Conservation (phyloP, 768 basidiomycete genomes). For the Hericium coralloides region DNA sequence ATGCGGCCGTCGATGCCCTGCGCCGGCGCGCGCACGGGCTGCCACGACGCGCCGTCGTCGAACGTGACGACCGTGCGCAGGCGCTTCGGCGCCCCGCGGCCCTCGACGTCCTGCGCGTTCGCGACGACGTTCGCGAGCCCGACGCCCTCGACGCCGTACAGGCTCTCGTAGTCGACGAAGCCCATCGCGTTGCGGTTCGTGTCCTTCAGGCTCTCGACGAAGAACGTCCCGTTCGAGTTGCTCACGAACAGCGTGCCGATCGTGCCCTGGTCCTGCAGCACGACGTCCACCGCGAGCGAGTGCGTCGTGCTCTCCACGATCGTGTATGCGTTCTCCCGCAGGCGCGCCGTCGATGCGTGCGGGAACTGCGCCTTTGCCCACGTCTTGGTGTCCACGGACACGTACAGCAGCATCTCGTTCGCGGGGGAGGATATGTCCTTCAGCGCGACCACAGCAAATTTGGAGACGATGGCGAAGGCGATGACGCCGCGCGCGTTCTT, state of each 20-base stretch:
- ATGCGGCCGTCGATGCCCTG: constrained; percentile 55
- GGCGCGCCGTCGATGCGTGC: constrained; percentile 68
- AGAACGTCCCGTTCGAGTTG: constrained; percentile 94
- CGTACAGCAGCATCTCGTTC: constrained; percentile 80
- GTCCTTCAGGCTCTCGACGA: constrained; percentile 82
- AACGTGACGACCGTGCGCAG: constrained; percentile 80
- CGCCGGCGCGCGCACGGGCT: constrained; percentile 46
- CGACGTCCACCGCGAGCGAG: constrained; percentile 90
- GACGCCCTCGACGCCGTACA: constrained; percentile 83
- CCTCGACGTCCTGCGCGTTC: constrained; percentile 80
- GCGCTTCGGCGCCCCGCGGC: constrained; percentile 56
- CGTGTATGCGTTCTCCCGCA: constrained; percentile 91
- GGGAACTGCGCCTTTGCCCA: constrained; percentile 94
- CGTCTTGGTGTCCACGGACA: constrained; percentile 68
- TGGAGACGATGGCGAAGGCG: constrained; percentile 87
- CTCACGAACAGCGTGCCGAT: constrained; percentile 93
- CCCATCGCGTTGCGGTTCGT: constrained; percentile 87
- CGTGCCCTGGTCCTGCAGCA: constrained; percentile 51
- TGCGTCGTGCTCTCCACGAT: constrained; percentile 91
- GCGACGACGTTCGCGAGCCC: constrained; percentile 83
- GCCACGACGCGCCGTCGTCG: constrained; percentile 81
- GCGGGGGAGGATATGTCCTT: constrained; percentile 51
- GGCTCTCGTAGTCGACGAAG: constrained; percentile 87
- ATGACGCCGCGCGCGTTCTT: constrained; percentile 84
- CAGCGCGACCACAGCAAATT: constrained; percentile 87